Conservation (phyloP, 441 rosid species). For the Metrosideros polymorpha region DNA sequence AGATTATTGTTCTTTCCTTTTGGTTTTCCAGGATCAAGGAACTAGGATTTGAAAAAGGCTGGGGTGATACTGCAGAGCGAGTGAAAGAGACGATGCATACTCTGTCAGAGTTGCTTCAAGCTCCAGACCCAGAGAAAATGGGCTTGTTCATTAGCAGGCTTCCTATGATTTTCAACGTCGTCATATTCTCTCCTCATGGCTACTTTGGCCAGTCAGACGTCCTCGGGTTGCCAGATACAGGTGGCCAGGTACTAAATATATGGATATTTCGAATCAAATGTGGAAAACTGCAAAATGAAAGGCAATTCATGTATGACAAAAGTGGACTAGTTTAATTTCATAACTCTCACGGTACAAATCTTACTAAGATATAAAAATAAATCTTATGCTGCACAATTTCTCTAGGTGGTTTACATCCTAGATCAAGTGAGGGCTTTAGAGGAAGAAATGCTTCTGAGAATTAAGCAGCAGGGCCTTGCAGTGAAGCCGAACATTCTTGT, state of each 20-base stretch:
- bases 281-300: neutral
- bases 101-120: conserved; percentile 66
- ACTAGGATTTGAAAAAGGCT: conserved; percentile 80
- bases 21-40: conserved; percentile 46
- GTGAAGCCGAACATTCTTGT: conserved; percentile 83
- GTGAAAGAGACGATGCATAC: conserved; percentile 57
- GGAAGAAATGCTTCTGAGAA: conserved; percentile 65
- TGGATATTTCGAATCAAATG: neutral
- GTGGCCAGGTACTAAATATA: conserved; percentile 57
- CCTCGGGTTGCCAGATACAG: conserved; percentile 92
- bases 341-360: neutral
- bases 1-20: neutral
- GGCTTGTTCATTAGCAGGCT: conserved; percentile 56
- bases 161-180: conserved; percentile 72
- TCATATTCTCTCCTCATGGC: conserved; percentile 89
- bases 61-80: conserved; percentile 75
- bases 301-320: neutral
- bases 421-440: conserved; percentile 96
- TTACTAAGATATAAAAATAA: neutral
- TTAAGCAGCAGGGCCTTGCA: conserved; percentile 62
- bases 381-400: neutral
- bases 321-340: neutral
- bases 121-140: conserved; percentile 54
- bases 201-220: conserved; percentile 88
- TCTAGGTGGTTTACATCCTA: conserved; percentile 86